Evolutionary conservation across 1,284 basidiomycete genomes (phyloP).

Genomic region (Calocybe gambosa): DNA sequence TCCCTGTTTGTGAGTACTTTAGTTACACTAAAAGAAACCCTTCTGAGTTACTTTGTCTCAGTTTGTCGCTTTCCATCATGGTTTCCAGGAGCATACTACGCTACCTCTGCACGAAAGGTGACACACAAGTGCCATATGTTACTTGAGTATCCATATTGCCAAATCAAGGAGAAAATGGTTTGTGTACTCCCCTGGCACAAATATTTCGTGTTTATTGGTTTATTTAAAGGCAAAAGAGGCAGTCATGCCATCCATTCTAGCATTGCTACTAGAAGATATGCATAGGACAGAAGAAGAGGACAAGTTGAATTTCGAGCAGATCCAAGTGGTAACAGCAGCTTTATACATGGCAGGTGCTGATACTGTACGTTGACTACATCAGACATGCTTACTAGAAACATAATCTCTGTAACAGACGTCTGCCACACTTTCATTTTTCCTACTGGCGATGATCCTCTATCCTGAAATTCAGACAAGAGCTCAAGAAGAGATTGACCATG

Average conservation of each 20-base stretch:
- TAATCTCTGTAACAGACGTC: background rate
- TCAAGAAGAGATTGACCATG: background rate
- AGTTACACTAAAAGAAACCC: background rate
- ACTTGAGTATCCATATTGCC: conserved; percentile 13
- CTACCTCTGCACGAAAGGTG: conserved; percentile 7
- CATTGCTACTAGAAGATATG: background rate
- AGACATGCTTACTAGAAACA: background rate
- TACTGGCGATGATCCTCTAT: background rate
- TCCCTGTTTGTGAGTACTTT: conserved; percentile 14
- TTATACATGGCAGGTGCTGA: background rate
- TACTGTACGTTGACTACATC: background rate
- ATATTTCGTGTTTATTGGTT: no score
- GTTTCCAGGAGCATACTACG: conserved; percentile 21
- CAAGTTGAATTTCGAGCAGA: background rate
- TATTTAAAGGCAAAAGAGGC: background rate
- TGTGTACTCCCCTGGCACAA: background rate
- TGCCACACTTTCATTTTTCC: background rate
- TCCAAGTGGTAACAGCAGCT: background rate
- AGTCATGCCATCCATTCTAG: background rate
- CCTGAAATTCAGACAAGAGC: background rate
- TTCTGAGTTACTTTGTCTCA: conserved; percentile 1
- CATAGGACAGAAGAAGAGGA: background rate
- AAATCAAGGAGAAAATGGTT: conserved; percentile 16
- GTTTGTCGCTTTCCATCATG: conserved; percentile 20
- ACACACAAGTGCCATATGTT: conserved; percentile 2